Percentiles rank a stretch among this genome's conserved stretches.
phyloP scores from a whole-genome alignment of 1,139 yeast species.

The Schwanniomyces etchellsii region DNA sequence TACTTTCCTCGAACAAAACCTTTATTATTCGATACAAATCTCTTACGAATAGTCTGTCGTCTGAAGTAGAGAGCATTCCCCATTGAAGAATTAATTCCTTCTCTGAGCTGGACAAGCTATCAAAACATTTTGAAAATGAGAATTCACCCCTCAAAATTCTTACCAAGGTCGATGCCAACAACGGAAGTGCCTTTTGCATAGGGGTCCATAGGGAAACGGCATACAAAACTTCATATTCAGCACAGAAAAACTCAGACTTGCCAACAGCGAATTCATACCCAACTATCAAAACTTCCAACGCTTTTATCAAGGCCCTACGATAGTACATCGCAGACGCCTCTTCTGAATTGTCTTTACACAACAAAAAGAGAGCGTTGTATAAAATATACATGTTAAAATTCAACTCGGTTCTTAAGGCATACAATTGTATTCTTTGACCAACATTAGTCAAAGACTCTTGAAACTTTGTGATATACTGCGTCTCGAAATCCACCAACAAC shows the following conservation, averaged over 20 bases:
- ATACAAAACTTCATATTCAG: conserved; percentile 2
- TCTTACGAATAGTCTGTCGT: background rate
- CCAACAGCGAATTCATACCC: conserved; percentile 2
- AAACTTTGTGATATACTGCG: background rate
- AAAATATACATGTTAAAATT: conserved; percentile 1
- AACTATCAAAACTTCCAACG: background rate
- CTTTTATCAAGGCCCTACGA: background rate
- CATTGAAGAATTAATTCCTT: background rate
- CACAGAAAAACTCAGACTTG: background rate
- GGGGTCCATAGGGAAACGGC: conserved; percentile 1
- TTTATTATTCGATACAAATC: background rate
- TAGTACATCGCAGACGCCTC: background rate
- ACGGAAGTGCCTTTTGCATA: conserved; percentile 2
- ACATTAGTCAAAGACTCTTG: background rate
- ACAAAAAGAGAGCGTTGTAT: conserved; percentile 1
- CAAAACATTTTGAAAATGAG: background rate
- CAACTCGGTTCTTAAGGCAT: background rate
- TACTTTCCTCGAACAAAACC: background rate
- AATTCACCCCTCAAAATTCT: conserved; percentile 1
- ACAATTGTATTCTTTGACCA: conserved; percentile 1
- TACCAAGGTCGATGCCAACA: background rate
- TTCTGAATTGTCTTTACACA: background rate
- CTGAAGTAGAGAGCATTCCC: too few relatives aligned
- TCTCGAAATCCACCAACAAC: background rate
- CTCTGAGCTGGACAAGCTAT: background rate